Base-by-base conservation (phyloP, 2,329 filamentous ascomycete species). In the Fusarium sp. region DNA sequence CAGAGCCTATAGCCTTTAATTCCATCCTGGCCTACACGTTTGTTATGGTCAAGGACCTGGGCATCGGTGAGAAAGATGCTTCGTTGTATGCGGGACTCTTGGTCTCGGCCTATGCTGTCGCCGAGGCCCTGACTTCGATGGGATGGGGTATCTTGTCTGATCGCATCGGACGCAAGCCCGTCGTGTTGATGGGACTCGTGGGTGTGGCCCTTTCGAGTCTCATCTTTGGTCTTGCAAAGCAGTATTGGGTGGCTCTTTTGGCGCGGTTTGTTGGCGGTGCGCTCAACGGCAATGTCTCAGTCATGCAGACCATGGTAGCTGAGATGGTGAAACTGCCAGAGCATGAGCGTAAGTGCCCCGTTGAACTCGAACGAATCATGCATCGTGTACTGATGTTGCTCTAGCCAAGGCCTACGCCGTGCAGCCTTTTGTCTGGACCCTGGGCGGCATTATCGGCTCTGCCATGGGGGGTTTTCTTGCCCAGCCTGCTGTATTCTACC, bases 291-390 rank as follows among this genome's bases (percentile, higher is more conserved):
- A 97, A 97, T 66, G 91, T 93, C 35, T 92, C 91, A 5, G 87
- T 97, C 6, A 92, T 97, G 23, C 93, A 91, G 29, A 96, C 93
- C 1, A 95, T 92, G 60, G 77, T 97, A 37, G 93, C 93, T 21
- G 93, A 97, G 76, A 89, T 97, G 63, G 97, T 93, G 4, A 92
- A 97, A 72, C 84, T 90, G 53, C 93, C 88, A 62, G 97, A 97
- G 73, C 93, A 97, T 32, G 80, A 93, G 89, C 69, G 84, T 66
- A 41, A 61, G 66, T 63, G 31, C 31, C 4, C 4, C 25, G 10
- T 21, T 7, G 5, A 9, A 4, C 13, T 2, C 0, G 2, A 2
- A 15, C 8, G 2, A 2, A 3, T 0, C 3, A 6, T 9, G 3
- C 6, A 7, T 8, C 13, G 31, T 1, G 13, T n/a, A 35, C 50